These are phyloP conservation scores for Penicillium macrosclerotiorum DNA, from an alignment of 495 filamentous ascomycete species.

Conservation along the genomic window DNA sequence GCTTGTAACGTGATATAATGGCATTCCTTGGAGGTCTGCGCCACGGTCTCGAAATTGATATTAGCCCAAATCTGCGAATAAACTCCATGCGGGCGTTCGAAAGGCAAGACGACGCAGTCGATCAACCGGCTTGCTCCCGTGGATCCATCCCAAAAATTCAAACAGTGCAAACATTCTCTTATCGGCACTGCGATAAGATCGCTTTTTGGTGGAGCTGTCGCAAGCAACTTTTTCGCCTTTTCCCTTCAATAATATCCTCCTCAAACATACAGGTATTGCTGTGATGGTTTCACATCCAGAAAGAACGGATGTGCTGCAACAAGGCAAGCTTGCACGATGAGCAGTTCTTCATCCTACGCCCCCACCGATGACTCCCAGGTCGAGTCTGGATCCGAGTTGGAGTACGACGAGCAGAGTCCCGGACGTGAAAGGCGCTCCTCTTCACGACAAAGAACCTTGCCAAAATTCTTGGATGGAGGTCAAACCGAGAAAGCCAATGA, in stretches of 20 bases:
- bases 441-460: neutral
- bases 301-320: constrained; percentile 15
- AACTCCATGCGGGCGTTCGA: constrained; percentile 25
- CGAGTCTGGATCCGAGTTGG: constrained; percentile 23
- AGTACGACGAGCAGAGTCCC: constrained; percentile 2
- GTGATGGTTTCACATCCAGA: constrained; percentile 27
- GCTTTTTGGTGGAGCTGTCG: constrained; percentile 9
- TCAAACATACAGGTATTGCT: constrained; percentile 11
- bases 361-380: constrained; percentile 28
- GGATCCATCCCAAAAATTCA: no score
- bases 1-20: neutral
- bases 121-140: no score
- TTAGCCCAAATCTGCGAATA: constrained; percentile 27
- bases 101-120: neutral
- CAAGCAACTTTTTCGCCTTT: constrained; percentile 17
- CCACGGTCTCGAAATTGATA: constrained; percentile 17
- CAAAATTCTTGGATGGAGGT: neutral
- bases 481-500: no score
- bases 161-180: constrained; percentile 46
- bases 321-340: constrained; percentile 35
- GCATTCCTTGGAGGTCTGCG: constrained; percentile 8
- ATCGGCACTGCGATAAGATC: constrained; percentile 26
- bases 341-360: constrained; percentile 33
- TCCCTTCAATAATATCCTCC: neutral
- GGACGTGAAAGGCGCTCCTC: constrained; percentile 8